Conservation (phyloP, 495 filamentous ascomycete genomes). For the Aspergillus bertholletiae region DNA sequence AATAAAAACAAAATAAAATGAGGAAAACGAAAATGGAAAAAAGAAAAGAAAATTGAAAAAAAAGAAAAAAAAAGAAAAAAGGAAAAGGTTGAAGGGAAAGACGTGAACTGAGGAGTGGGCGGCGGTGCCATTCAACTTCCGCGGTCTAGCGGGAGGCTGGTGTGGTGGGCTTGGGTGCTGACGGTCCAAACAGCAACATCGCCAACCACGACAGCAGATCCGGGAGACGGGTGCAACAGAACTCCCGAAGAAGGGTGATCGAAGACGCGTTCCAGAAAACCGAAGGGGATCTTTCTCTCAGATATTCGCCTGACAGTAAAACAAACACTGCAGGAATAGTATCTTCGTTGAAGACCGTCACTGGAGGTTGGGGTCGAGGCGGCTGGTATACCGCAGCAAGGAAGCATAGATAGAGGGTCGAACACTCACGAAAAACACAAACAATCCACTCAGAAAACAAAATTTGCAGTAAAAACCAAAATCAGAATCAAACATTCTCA, state of each 20-base stretch:
- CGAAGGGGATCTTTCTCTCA: not conserved
- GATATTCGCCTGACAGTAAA: not conserved
- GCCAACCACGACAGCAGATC: not conserved
- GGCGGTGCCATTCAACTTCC: conserved; percentile 13
- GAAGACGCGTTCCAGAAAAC: not conserved
- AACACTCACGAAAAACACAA: too few relatives aligned
- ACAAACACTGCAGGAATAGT: not conserved
- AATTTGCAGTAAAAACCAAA: conserved; percentile 6
- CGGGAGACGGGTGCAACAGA: conserved; percentile 5
- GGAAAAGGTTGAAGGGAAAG: too few relatives aligned
- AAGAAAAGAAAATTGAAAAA: too few relatives aligned
- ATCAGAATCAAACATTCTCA: conserved; percentile 9
- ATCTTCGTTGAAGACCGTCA: conserved; percentile 3
- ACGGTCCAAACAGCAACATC: not conserved
- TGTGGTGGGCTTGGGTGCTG: conserved; percentile 8
- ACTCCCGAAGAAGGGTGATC: not conserved
- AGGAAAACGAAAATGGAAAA: too few relatives aligned
- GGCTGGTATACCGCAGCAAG: conserved; percentile 11
- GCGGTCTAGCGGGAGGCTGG: conserved; percentile 22
- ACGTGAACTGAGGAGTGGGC: too few relatives aligned
- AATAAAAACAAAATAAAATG: not conserved
- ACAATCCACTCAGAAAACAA: too few relatives aligned
- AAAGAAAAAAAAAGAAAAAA: too few relatives aligned
- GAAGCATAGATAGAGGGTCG: too few relatives aligned
- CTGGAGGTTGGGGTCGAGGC: not conserved